Conservation (phyloP, 768 basidiomycete genomes). For the Mycena filopes region DNA sequence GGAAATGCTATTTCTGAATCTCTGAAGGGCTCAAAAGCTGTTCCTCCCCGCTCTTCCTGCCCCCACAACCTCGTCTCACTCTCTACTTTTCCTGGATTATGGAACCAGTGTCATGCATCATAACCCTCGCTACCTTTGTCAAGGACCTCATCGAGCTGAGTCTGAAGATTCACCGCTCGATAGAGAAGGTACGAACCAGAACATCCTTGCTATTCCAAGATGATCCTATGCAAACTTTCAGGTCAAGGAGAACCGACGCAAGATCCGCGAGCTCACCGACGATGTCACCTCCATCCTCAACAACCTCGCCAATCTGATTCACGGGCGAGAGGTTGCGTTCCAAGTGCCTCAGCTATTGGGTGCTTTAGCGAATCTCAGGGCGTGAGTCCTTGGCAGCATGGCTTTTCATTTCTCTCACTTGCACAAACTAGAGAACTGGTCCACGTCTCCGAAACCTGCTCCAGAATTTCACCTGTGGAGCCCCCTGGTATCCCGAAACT, state of each 20-base stretch:
- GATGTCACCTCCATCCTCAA: constrained; percentile 14
- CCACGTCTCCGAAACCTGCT: constrained; percentile 1
- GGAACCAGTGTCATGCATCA: too few species aligned
- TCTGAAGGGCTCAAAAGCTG: too few species aligned
- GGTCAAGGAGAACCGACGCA: constrained; percentile 15
- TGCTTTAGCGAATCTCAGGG: constrained; percentile 22
- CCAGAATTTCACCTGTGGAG: too few species aligned
- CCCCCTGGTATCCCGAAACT: too few species aligned
- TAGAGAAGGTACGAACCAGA: constrained; percentile 13
- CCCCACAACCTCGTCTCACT: too few species aligned
- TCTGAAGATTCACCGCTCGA: constrained; percentile 16
- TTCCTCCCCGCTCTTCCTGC: too few species aligned
- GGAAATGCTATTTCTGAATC: too few species aligned
- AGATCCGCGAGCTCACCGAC: constrained; percentile 7
- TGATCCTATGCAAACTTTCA: too few species aligned
- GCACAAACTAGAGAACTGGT: constrained; percentile 17
- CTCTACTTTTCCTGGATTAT: too few species aligned
- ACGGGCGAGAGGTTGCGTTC: not conserved
- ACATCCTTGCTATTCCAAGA: not conserved
- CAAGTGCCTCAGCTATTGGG: constrained; percentile 12
- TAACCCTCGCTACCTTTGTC: constrained; percentile 22
- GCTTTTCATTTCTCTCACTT: not conserved
- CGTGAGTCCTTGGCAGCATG: constrained; percentile 4
- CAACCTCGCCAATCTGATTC: not conserved
- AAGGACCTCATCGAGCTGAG: constrained; percentile 24